Conservation (phyloP, 176 grass and related monocot genomes). For the Raddia guianensis region DNA sequence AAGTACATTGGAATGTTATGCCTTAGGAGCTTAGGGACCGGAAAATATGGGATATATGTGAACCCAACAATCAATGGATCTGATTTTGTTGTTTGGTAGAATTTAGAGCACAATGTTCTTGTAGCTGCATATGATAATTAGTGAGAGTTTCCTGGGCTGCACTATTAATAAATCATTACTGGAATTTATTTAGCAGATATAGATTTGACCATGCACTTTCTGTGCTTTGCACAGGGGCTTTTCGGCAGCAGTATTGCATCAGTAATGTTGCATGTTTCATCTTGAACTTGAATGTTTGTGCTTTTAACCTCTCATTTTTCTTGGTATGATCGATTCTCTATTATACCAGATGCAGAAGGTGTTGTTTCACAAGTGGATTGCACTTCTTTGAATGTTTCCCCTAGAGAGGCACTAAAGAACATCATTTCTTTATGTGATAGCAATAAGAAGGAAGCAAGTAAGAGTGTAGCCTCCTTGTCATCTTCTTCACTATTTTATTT, state of each 20-base stretch:
- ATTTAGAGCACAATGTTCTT: background rate
- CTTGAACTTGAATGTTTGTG: slow-evolving; percentile 22
- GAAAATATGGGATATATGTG: background rate
- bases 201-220: background rate
- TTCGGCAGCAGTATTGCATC: slow-evolving; percentile 15
- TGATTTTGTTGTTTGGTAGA: slow-evolving; percentile 14
- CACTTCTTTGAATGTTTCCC: slow-evolving; percentile 34
- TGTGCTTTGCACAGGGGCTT: background rate
- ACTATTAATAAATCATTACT: background rate
- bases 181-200: background rate
- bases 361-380: slow-evolving; percentile 41
- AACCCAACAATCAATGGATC: background rate
- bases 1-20: background rate
- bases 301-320: slow-evolving; percentile 23
- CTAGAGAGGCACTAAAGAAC: slow-evolving; percentile 43
- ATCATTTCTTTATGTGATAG: slow-evolving; percentile 37
- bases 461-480: slow-evolving; percentile 35
- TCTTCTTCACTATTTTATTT: slow-evolving; percentile 9
- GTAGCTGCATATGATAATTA: background rate
- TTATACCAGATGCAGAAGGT: slow-evolving; percentile 46
- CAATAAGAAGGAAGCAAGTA: slow-evolving; percentile 56
- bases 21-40: background rate
- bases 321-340: slow-evolving; percentile 33
- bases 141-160: background rate
- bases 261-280: slow-evolving; percentile 36